Percentiles rank a stretch among this genome's conserved stretches.
Conservation (phyloP, 2,329 filamentous ascomycete species). For the Ascochyta viciae-villosae region DNA sequence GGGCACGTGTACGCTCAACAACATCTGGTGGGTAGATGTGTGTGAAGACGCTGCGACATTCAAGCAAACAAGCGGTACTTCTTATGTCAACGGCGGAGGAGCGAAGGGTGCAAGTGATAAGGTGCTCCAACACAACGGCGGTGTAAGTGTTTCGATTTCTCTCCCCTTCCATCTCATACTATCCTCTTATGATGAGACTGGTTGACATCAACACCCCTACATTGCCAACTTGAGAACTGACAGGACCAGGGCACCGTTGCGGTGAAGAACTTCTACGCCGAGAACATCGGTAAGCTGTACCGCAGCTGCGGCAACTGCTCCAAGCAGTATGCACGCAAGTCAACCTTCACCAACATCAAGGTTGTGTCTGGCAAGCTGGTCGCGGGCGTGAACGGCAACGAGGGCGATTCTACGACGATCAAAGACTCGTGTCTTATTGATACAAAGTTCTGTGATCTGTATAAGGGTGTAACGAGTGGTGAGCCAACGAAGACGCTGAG, state of each 20-base stretch:
- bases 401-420: constrained; percentile 32
- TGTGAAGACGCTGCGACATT: constrained; percentile 52
- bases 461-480: constrained; percentile 35
- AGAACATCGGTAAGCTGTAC: constrained; percentile 43
- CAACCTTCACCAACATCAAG: constrained; percentile 34
- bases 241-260: constrained; percentile 31
- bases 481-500: constrained; percentile 40
- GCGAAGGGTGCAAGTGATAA: constrained; percentile 39
- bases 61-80: constrained; percentile 34
- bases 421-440: constrained; percentile 34
- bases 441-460: constrained; percentile 37
- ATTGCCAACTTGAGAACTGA: background rate
- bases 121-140: constrained; percentile 46
- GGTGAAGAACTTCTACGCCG: constrained; percentile 41
- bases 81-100: constrained; percentile 38
- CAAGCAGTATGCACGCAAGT: constrained; percentile 36
- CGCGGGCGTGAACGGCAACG: constrained; percentile 42
- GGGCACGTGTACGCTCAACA: constrained; percentile 55
- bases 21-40: constrained; percentile 41
- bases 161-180: background rate
- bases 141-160: background rate
- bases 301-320: constrained; percentile 40
- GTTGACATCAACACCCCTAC: too few relatives aligned
- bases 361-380: constrained; percentile 28
- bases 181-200: too few relatives aligned